Evolutionary conservation across 2,329 filamentous ascomycete species (phyloP).

Genomic region (Phialocephala sp.): DNA sequence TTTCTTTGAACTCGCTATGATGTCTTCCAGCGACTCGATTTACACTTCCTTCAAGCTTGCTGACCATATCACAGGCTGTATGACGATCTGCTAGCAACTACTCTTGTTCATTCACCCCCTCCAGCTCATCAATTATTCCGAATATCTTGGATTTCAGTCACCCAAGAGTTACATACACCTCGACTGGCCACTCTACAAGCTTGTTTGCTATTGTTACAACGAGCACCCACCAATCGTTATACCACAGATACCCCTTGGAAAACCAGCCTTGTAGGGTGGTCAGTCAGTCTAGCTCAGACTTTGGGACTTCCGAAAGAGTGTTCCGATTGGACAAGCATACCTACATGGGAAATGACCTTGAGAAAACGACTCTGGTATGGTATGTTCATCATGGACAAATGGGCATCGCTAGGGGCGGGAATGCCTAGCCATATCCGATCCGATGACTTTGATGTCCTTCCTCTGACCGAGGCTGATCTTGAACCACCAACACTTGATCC

Average conservation of each 20-base stretch:
- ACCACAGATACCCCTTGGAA: constrained; percentile 45
- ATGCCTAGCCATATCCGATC: constrained; percentile 43
- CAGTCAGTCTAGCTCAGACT: constrained; percentile 43
- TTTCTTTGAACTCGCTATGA: background rate
- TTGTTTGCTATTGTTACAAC: constrained; percentile 43
- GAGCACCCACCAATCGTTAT: constrained; percentile 43
- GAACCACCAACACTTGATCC: constrained; percentile 32
- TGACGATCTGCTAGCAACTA: constrained; percentile 46
- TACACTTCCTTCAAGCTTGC: background rate
- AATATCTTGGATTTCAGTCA: constrained; percentile 42
- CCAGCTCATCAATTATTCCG: constrained; percentile 41
- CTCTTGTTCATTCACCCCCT: constrained; percentile 42
- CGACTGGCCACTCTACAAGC: constrained; percentile 44
- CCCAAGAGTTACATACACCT: constrained; percentile 44
- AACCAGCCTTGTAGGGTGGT: constrained; percentile 43
- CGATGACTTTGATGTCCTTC: constrained; percentile 43
- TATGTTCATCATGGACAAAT: constrained; percentile 45
- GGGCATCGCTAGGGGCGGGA: constrained; percentile 43
- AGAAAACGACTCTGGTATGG: constrained; percentile 44
- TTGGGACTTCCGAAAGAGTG: constrained; percentile 43
- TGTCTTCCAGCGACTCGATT: background rate
- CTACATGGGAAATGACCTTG: constrained; percentile 42
- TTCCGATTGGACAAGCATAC: constrained; percentile 41
- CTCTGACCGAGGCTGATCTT: constrained; percentile 36
- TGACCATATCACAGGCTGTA: constrained; percentile 38